Conservation (phyloP, 2,329 filamentous ascomycete genomes). For the Hymenoscyphus fructigenus region DNA sequence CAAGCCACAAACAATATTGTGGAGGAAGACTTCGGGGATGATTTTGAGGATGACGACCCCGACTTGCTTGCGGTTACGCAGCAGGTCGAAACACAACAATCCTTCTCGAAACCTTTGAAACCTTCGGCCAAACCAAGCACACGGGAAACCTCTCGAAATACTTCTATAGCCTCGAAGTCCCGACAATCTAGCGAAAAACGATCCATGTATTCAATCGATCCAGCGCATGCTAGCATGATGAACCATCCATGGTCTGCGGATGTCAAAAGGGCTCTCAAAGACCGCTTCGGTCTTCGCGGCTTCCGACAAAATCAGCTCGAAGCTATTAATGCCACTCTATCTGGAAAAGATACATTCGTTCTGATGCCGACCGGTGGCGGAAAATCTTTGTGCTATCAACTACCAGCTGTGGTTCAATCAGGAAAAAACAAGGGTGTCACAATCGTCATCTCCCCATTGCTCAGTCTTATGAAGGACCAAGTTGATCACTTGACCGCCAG, state of each 20-base stretch:
- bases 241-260: slow-evolving; percentile 80
- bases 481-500: slow-evolving; percentile 76
- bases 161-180: slow-evolving; percentile 17
- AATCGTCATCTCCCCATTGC: slow-evolving; percentile 87
- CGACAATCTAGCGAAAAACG: slow-evolving; percentile 21
- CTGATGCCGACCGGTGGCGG: slow-evolving; percentile 97
- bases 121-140: slow-evolving; percentile 5
- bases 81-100: slow-evolving; percentile 42
- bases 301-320: slow-evolving; percentile 92
- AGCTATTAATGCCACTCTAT: slow-evolving; percentile 90
- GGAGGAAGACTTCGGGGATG: slow-evolving; percentile 23
- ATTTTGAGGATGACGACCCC: slow-evolving; percentile 36
- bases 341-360: slow-evolving; percentile 87
- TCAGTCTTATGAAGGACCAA: slow-evolving; percentile 98
- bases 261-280: slow-evolving; percentile 75
- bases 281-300: slow-evolving; percentile 78
- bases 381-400: slow-evolving; percentile 94
- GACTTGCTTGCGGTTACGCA: slow-evolving; percentile 43
- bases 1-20: slow-evolving; percentile 8
- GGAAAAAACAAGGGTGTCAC: slow-evolving; percentile 86
- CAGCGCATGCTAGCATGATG: slow-evolving; percentile 53
- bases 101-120: slow-evolving; percentile 13
- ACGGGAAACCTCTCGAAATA: slow-evolving; percentile 12
- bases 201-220: slow-evolving; percentile 35
- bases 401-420: slow-evolving; percentile 79